These are phyloP conservation scores for Rhododendron vialii DNA, from an alignment of 148 eudicot genomes.

Conservation along the genomic window DNA sequence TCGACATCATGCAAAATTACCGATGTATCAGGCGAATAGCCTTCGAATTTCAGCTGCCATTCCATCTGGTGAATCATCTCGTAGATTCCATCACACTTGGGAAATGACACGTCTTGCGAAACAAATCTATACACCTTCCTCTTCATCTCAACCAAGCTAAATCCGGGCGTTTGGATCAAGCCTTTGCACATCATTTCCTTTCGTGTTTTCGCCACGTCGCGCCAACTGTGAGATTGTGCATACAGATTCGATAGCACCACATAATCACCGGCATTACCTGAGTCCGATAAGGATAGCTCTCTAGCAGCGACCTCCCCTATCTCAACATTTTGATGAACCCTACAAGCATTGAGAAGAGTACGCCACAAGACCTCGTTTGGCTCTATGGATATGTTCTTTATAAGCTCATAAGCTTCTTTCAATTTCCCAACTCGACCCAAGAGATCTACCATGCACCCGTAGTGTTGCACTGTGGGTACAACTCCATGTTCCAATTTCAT, in stretches of 20 bases:
- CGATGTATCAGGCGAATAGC: constrained; percentile 41
- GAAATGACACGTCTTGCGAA: constrained; percentile 39
- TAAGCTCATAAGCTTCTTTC: constrained; percentile 35
- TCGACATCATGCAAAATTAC: constrained; percentile 34
- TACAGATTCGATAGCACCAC: constrained; percentile 43
- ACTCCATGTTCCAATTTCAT: constrained; percentile 35
- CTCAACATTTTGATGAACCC: constrained; percentile 35
- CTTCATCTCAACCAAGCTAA: constrained; percentile 37
- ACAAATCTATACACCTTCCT: constrained; percentile 39
- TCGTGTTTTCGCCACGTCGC: constrained; percentile 30
- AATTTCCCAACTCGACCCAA: constrained; percentile 43
- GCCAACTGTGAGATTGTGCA: constrained; percentile 43
- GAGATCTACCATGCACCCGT: constrained; percentile 49
- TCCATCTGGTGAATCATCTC: constrained; percentile 57
- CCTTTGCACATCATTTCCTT: constrained; percentile 24
- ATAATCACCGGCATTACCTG: constrained; percentile 37
- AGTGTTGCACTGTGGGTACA: constrained; percentile 42
- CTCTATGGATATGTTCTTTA: constrained; percentile 31
- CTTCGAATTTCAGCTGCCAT: constrained; percentile 54
- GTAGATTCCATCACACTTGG: constrained; percentile 31
- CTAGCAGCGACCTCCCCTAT: constrained; percentile 33
- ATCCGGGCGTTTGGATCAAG: constrained; percentile 31
- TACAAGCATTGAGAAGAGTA: constrained; percentile 35
- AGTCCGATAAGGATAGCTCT: constrained; percentile 20
- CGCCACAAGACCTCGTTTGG: constrained; percentile 57